phyloP scores from a whole-genome alignment of 345 rosid species.

The Eucalyptus pauciflora region DNA sequence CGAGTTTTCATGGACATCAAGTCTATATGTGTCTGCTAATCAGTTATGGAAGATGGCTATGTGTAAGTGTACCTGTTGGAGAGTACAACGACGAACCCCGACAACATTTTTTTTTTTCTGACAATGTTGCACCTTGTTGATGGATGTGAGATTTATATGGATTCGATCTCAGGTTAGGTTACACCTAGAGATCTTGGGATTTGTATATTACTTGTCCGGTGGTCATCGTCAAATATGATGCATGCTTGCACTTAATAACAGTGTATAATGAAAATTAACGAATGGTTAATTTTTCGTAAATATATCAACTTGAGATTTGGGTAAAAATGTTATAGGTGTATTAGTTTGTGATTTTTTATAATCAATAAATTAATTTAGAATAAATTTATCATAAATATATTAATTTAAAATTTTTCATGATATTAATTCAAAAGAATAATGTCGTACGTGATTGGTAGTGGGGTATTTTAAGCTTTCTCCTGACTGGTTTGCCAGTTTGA shows the following conservation, averaged over 20 bases:
- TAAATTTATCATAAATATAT: no score
- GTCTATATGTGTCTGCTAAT: not conserved
- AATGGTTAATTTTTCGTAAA: rapidly evolving
- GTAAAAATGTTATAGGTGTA: no score
- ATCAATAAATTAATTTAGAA: no score
- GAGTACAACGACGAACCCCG: not conserved
- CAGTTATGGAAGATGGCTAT: not conserved
- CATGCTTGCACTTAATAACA: not conserved
- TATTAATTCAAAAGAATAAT: no score
- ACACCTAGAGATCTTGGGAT: not conserved
- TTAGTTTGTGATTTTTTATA: no score
- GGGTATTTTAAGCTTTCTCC: not conserved
- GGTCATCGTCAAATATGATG: not conserved
- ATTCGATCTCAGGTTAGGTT: rapidly evolving
- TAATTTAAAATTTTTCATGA: no score
- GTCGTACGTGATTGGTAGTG: not conserved
- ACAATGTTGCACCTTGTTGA: not conserved
- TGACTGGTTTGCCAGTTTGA: no score
- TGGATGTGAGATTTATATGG: not conserved
- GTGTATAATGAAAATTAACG: rapidly evolving
- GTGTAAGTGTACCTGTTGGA: not conserved
- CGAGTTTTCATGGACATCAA: not conserved
- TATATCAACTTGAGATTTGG: rapidly evolving
- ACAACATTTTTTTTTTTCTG: not conserved
- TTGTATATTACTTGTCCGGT: not conserved